Evolutionary conservation across 441 rosid species (phyloP).

Genomic region (Mallotus japonicus): DNA sequence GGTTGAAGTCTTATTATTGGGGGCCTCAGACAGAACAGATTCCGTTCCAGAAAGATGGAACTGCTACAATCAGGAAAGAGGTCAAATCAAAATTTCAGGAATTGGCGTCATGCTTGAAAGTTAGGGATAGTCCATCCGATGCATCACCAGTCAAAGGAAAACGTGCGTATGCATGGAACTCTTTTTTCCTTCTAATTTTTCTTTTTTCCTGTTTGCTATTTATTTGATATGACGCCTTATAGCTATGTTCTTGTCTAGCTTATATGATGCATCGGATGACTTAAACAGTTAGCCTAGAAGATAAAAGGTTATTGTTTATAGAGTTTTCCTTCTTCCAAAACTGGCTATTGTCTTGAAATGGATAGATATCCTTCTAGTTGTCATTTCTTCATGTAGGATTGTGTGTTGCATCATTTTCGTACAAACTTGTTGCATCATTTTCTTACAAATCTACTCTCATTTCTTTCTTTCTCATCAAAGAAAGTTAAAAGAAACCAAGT

Average conservation of each 20-base stretch:
- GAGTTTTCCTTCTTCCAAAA: background rate
- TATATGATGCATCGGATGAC: background rate
- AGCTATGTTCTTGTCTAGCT: background rate
- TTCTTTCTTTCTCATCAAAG: background rate
- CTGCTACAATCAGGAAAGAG: constrained; percentile 50
- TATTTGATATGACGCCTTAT: background rate
- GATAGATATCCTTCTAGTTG: background rate
- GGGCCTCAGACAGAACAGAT: constrained; percentile 66
- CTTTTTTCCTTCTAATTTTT: background rate
- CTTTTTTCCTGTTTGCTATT: background rate
- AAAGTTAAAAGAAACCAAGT: background rate
- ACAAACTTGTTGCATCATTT: background rate
- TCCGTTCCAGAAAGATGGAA: constrained; percentile 51
- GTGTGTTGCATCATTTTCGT: background rate
- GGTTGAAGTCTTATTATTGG: constrained; percentile 88
- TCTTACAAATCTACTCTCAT: background rate
- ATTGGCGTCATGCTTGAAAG: constrained; percentile 51
- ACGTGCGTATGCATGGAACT: constrained; percentile 38
- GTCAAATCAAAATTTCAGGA: constrained; percentile 59
- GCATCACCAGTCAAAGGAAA: constrained; percentile 47
- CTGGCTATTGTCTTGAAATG: background rate
- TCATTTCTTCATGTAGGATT: background rate
- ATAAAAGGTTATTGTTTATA: background rate
- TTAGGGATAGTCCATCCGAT: constrained; percentile 36
- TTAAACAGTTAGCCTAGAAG: no score